These are phyloP conservation scores for Rhizopogon vulgaris DNA, from an alignment of 768 basidiomycete genomes.

Conservation along the genomic window DNA sequence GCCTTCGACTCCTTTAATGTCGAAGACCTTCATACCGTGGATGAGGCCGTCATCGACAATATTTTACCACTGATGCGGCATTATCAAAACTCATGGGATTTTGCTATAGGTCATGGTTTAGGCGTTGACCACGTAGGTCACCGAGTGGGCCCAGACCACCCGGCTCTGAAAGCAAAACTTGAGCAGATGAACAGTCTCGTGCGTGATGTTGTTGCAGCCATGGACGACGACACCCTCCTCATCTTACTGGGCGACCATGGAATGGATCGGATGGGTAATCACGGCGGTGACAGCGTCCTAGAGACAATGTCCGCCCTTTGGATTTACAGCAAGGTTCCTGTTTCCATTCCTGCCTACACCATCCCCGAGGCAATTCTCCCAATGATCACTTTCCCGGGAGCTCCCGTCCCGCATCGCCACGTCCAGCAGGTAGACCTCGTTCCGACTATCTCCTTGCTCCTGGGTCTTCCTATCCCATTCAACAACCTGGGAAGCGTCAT, in stretches of 20 bases:
- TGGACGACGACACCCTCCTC: constrained; percentile 87
- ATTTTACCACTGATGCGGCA: constrained; percentile 73
- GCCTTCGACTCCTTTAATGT: constrained; percentile 98
- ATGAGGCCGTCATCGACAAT: constrained; percentile 81
- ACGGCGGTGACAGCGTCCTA: constrained; percentile 83
- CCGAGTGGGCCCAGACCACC: constrained; percentile 84
- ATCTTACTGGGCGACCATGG: constrained; percentile 95
- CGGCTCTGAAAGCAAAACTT: constrained; percentile 80
- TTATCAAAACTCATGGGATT: constrained; percentile 59
- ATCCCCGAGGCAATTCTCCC: constrained; percentile 50
- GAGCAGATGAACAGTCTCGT: constrained; percentile 84
- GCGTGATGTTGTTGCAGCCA: constrained; percentile 55
- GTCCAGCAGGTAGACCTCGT: constrained; percentile 94
- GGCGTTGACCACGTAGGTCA: constrained; percentile 98
- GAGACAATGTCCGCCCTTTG: constrained; percentile 87
- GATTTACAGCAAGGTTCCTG: constrained; percentile 80
- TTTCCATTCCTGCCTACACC: constrained; percentile 30
- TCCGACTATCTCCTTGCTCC: constrained; percentile 79
- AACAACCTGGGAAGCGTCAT: constrained; percentile 91
- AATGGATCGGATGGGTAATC: constrained; percentile 92
- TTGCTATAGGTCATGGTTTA: constrained; percentile 87
- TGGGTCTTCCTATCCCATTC: constrained; percentile 92
- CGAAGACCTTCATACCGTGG: constrained; percentile 94
- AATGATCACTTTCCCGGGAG: constrained; percentile 55
- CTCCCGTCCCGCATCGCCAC: constrained; percentile 45